A percentile compares a stretch with the other conserved stretches of the same genome.
Evolutionary conservation across 2,329 filamentous ascomycete species (phyloP).

Genomic region (Alternaria incomplexa): DNA sequence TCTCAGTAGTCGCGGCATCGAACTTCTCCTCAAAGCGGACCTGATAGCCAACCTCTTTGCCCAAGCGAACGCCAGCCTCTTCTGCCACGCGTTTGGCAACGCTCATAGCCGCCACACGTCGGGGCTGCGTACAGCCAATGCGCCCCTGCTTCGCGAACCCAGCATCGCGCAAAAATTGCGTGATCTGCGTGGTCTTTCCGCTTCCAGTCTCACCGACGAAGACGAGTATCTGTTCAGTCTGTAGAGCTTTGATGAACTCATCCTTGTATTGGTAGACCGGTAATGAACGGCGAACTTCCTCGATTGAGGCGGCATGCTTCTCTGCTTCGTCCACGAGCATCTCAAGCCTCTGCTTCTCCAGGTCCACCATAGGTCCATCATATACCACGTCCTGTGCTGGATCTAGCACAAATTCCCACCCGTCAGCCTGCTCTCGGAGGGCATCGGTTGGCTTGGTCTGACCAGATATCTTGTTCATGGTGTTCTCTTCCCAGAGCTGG

Average conservation of each 20-base stretch:
- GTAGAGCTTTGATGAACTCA: constrained; percentile 82
- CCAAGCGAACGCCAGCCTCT: constrained; percentile 88
- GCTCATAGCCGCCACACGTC: constrained; percentile 95
- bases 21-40: constrained; percentile 97
- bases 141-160: constrained; percentile 67
- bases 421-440: no score
- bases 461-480: no score
- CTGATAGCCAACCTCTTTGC: constrained; percentile 90
- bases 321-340: constrained; percentile 88
- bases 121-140: constrained; percentile 91
- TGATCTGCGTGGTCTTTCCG: constrained; percentile 94
- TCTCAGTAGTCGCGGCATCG: no score
- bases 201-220: constrained; percentile 94
- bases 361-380: constrained; percentile 57
- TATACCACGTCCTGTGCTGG: no score
- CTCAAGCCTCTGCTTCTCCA: constrained; percentile 79
- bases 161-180: constrained; percentile 85
- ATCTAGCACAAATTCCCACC: constrained; percentile 56
- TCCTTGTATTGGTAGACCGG: constrained; percentile 78
- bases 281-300: constrained; percentile 87
- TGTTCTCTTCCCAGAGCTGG: no score
- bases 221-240: constrained; percentile 84
- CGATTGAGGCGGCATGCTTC: constrained; percentile 85
- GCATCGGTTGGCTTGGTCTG: no score
- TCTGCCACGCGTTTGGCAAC: constrained; percentile 94